Evolutionary conservation across 2,329 filamentous ascomycete species (phyloP).

Genomic region (Apiospora rasikravindrae): DNA sequence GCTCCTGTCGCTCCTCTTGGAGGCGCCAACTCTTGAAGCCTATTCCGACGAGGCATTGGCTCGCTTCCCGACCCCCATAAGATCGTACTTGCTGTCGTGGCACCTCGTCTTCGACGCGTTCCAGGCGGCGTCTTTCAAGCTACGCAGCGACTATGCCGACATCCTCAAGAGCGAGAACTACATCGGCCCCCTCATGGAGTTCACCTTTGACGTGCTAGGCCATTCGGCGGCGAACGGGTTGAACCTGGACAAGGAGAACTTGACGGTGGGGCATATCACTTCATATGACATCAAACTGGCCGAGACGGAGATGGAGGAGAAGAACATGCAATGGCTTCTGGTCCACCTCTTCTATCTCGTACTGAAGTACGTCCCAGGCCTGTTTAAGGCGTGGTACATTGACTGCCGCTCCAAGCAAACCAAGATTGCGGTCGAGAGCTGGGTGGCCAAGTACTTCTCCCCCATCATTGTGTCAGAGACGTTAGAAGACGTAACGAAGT

Average conservation of each 20-base stretch:
- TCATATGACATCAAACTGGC: slow-evolving; percentile 58
- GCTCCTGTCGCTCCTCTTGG: slow-evolving; percentile 80
- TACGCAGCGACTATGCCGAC: slow-evolving; percentile 80
- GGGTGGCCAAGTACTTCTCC: slow-evolving; percentile 86
- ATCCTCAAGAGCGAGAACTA: slow-evolving; percentile 77
- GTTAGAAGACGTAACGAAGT: slow-evolving; percentile 70
- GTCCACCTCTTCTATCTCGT: slow-evolving; percentile 85
- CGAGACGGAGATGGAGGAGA: slow-evolving; percentile 67
- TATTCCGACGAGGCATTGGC: slow-evolving; percentile 70
- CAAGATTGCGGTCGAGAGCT: slow-evolving; percentile 76
- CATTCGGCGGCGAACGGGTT: slow-evolving; percentile 76
- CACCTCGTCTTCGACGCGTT: slow-evolving; percentile 89
- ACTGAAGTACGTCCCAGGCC: slow-evolving; percentile 75
- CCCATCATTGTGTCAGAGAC: slow-evolving; percentile 69
- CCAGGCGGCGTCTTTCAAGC: slow-evolving; percentile 75
- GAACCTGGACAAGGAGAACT: slow-evolving; percentile 72
- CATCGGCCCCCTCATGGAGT: slow-evolving; percentile 72
- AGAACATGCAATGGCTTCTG: slow-evolving; percentile 81
- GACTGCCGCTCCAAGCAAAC: slow-evolving; percentile 82
- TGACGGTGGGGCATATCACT: slow-evolving; percentile 61
- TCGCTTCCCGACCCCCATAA: slow-evolving; percentile 71
- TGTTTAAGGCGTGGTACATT: slow-evolving; percentile 86
- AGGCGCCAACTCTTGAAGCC: slow-evolving; percentile 73
- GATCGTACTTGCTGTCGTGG: slow-evolving; percentile 89
- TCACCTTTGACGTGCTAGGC: slow-evolving; percentile 84